A percentile compares a stretch with the other conserved stretches of the same genome.
These are phyloP conservation scores for Starmera caribaea DNA, from an alignment of 805 yeast genomes.

Conservation along the genomic window DNA sequence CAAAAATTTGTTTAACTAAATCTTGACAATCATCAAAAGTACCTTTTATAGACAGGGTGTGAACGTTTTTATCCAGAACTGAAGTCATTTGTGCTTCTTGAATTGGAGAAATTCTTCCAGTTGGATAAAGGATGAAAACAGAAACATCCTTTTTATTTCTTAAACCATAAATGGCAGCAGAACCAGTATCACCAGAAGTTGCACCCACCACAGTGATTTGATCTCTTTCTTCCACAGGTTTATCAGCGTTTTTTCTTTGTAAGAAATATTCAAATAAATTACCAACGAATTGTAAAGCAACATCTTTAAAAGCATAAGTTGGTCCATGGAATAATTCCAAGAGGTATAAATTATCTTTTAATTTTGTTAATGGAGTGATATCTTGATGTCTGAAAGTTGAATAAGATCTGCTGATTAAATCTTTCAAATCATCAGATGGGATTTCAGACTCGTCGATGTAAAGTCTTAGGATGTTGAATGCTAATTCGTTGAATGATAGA, in stretches of 20 bases:
- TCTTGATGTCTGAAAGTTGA: constrained; percentile 81
- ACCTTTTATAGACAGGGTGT: constrained; percentile 90
- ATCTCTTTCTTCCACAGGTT: constrained; percentile 53
- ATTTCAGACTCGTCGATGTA: constrained; percentile 72
- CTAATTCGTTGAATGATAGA: constrained; percentile 75
- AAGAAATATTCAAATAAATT: constrained; percentile 91
- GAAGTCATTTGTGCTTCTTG: constrained; percentile 99
- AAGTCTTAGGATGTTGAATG: constrained; percentile 74
- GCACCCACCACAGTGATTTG: constrained; percentile 96
- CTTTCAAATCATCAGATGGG: constrained; percentile 53
- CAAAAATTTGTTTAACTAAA: constrained; percentile 86
- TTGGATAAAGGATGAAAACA: constrained; percentile 92
- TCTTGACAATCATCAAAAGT: constrained; percentile 98
- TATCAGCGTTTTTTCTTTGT: constrained; percentile 54
- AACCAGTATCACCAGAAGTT: constrained; percentile 97
- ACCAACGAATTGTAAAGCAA: constrained; percentile 96
- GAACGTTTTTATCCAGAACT: constrained; percentile 85
- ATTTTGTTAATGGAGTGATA: constrained; percentile 75
- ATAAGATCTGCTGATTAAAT: constrained; percentile 62
- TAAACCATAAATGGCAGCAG: constrained; percentile 97
- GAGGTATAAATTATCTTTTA: constrained; percentile 58
- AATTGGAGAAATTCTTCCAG: constrained; percentile 94
- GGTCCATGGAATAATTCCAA: constrained; percentile 98
- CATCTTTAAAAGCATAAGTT: constrained; percentile 97
- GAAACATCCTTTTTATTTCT: constrained; percentile 97